phyloP scores from a whole-genome alignment of 2,329 filamentous ascomycete genomes.

The Zymoseptoria crescenta region DNA sequence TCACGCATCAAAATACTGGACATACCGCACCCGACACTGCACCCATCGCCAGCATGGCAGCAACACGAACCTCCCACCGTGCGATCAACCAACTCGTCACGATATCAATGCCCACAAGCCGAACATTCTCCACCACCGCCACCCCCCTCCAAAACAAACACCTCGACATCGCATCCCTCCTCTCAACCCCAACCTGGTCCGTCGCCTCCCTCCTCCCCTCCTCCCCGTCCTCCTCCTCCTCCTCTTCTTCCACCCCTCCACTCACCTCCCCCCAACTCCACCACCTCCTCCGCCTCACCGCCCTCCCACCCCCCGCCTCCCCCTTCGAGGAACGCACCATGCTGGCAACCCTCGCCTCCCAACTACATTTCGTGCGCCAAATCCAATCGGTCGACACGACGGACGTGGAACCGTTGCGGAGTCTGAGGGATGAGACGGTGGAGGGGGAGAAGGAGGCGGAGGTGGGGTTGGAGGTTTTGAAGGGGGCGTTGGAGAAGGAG shows the following conservation, averaged over 20 bases:
- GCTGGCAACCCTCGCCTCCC: constrained; percentile 66
- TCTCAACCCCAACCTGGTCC: constrained; percentile 74
- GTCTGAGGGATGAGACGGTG: constrained; percentile 71
- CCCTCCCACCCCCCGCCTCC: constrained; percentile 64
- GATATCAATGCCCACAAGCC: background rate
- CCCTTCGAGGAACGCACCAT: constrained; percentile 59
- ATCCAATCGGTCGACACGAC: constrained; percentile 72
- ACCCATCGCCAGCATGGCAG: background rate
- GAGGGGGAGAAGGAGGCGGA: constrained; percentile 49
- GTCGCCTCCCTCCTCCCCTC: constrained; percentile 63
- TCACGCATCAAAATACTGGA: background rate
- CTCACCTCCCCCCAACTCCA: constrained; percentile 63
- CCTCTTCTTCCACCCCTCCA: constrained; percentile 25
- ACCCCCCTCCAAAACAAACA: background rate
- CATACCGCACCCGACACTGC: too few relatives aligned
- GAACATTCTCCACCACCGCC: background rate
- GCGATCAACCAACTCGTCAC: background rate
- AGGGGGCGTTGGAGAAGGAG: constrained; percentile 52
- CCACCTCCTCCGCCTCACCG: constrained; percentile 82
- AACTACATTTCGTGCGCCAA: constrained; percentile 83
- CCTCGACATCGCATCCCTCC: constrained; percentile 34
- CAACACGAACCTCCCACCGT: background rate
- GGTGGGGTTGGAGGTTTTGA: constrained; percentile 51
- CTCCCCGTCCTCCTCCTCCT: constrained; percentile 14
- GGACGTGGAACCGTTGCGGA: constrained; percentile 63